Evolutionary conservation across 2,329 filamentous ascomycete species (phyloP).

Genomic region (Ceratocystis diversiconidia): DNA sequence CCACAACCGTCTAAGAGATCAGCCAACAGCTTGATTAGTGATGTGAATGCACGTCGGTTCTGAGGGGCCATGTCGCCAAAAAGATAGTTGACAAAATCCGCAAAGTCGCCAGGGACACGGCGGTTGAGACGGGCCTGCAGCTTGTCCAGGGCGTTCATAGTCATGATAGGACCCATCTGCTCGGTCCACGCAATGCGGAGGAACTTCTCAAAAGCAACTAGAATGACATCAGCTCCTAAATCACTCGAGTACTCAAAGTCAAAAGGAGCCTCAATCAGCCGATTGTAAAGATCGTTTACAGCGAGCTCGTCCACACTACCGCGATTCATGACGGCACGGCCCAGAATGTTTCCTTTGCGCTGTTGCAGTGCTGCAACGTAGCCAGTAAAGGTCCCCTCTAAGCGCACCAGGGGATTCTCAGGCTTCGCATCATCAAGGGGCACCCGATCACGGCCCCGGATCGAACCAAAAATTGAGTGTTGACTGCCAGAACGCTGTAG

Average conservation of each 20-base stretch:
- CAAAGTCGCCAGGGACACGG: constrained; percentile 57
- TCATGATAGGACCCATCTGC: constrained; percentile 73
- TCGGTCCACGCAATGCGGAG: constrained; percentile 76
- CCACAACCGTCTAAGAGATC: constrained; percentile 79
- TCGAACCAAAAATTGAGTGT: constrained; percentile 42
- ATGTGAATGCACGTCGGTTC: constrained; percentile 63
- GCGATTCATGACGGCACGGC: constrained; percentile 58
- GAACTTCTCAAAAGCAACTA: constrained; percentile 89
- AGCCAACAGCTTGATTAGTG: constrained; percentile 70
- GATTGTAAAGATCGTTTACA: constrained; percentile 84
- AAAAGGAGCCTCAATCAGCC: constrained; percentile 67
- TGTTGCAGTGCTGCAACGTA: constrained; percentile 72
- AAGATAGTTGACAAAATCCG: constrained; percentile 50
- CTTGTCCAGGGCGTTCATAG: constrained; percentile 52
- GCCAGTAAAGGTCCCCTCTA: constrained; percentile 75
- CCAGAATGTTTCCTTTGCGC: constrained; percentile 75
- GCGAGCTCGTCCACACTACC: constrained; percentile 52
- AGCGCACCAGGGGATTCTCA: constrained; percentile 52
- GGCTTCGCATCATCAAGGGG: constrained; percentile 36
- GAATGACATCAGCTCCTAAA: constrained; percentile 67
- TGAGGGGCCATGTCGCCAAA: constrained; percentile 55
- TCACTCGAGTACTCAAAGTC: constrained; percentile 64
- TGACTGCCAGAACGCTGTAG: constrained; percentile 32
- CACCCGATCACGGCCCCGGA: constrained; percentile 34
- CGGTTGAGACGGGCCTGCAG: constrained; percentile 57